Conservation (phyloP, 176 grass and related monocot species). For the Saccharum spontaneum region DNA sequence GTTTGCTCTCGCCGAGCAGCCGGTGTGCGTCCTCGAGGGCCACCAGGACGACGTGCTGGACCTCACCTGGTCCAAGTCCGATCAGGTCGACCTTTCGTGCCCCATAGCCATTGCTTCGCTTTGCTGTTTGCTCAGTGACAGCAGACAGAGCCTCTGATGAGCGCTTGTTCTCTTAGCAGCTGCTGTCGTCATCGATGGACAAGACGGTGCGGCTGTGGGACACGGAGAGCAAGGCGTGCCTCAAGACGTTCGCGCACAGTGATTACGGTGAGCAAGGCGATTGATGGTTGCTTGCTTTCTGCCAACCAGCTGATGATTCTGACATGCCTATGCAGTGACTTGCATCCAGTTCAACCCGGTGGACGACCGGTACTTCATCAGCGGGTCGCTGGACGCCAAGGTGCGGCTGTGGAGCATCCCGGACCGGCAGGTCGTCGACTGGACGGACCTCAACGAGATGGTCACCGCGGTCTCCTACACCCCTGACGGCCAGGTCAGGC, state of each 20-base stretch:
- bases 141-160: neutral
- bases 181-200: constrained; percentile 97
- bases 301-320: neutral
- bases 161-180: constrained; percentile 1
- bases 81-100: constrained; percentile 15
- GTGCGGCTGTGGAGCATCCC: constrained; percentile 85
- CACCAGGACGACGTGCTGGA: constrained; percentile 89
- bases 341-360: constrained; percentile 94
- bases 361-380: constrained; percentile 88
- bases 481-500: constrained; percentile 65
- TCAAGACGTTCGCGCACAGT: constrained; percentile 79
- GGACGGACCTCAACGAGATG: constrained; percentile 96
- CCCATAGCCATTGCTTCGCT: neutral
- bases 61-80: constrained; percentile 90
- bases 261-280: constrained; percentile 60
- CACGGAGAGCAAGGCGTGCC: constrained; percentile 57
- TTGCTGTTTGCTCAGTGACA: neutral
- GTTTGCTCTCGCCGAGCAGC: constrained; percentile 79
- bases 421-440: constrained; percentile 87
- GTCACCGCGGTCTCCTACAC: constrained; percentile 85
- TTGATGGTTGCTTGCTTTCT: neutral
- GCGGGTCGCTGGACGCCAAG: constrained; percentile 90
- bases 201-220: constrained; percentile 97
- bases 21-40: constrained; percentile 75
- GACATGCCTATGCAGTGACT: constrained; percentile 56